Conservation (phyloP, 106 monocot genomes). For the Vanilla planifolia region DNA sequence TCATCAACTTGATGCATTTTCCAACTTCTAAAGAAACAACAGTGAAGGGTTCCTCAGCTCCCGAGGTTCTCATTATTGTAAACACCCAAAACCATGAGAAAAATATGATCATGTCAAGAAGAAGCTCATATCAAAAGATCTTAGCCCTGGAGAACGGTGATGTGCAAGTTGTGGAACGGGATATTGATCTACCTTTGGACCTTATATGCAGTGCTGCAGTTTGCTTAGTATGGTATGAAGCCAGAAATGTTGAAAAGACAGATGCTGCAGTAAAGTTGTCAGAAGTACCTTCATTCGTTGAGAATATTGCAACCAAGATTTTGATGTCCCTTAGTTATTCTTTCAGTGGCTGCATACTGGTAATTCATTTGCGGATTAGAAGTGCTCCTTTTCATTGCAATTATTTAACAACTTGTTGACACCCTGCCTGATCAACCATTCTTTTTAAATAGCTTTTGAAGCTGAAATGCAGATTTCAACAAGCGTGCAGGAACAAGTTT, state of each 20-base stretch:
- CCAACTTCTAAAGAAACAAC: conserved; percentile 14
- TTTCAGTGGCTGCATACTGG: conserved; percentile 86
- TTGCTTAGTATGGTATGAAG: conserved; percentile 91
- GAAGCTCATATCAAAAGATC: conserved; percentile 90
- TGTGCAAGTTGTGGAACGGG: conserved; percentile 82
- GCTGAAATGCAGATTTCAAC: too few relatives aligned
- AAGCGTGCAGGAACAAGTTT: too few relatives aligned
- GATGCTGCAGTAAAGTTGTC: conserved; percentile 16
- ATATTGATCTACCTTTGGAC: conserved; percentile 73
- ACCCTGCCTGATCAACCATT: background rate
- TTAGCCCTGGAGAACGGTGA: conserved; percentile 74
- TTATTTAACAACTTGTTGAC: background rate
- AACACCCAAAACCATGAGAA: conserved; percentile 75
- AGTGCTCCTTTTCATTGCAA: conserved; percentile 6
- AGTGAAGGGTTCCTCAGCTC: conserved; percentile 14
- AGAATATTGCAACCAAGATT: conserved; percentile 81
- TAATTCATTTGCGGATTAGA: conserved; percentile 21
- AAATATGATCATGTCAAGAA: conserved; percentile 76
- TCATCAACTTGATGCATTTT: conserved; percentile 15
- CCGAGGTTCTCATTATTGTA: conserved; percentile 56
- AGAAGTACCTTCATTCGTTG: conserved; percentile 48
- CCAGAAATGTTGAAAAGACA: conserved; percentile 21
- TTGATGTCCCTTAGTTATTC: conserved; percentile 83
- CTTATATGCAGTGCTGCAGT: conserved; percentile 72
- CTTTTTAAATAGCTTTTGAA: background rate